phyloP scores from a whole-genome alignment of 805 yeast species.

The Starmera quercuum region DNA sequence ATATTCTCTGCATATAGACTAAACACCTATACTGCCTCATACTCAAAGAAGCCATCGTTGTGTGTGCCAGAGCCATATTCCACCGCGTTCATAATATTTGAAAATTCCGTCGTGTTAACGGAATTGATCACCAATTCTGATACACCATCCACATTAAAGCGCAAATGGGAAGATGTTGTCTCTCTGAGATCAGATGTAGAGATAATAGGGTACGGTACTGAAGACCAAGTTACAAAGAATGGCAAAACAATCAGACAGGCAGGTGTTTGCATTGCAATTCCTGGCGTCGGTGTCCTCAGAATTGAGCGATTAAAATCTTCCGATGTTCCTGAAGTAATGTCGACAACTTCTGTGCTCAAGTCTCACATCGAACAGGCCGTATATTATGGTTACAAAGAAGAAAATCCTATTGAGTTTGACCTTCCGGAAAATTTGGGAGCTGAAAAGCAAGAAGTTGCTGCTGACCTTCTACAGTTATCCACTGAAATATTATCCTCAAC shows the following conservation, averaged over 20 bases:
- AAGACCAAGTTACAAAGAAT: conserved; percentile 23
- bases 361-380: conserved; percentile 83
- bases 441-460: conserved; percentile 36
- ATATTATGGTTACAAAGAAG: conserved; percentile 39
- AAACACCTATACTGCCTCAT: conserved; percentile 34
- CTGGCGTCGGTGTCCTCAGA: conserved; percentile 53
- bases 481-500: conserved; percentile 49
- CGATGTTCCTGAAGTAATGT: conserved; percentile 10
- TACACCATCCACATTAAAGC: conserved; percentile 24
- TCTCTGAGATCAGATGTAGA: conserved; percentile 43
- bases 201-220: conserved; percentile 55
- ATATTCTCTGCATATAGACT: conserved; percentile 61
- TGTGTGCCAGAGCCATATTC: conserved; percentile 49
- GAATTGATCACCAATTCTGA: conserved; percentile 41
- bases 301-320: conserved; percentile 36
- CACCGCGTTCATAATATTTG: conserved; percentile 54
- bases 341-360: conserved; percentile 36
- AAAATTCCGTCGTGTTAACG: conserved; percentile 55
- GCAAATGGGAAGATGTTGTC: conserved; percentile 79
- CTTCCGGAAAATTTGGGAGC: conserved; percentile 37
- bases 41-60: conserved; percentile 35
- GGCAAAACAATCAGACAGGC: conserved; percentile 26
- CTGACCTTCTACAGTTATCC: conserved; percentile 43
- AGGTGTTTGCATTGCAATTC: conserved; percentile 41
- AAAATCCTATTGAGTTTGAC: conserved; percentile 42